Evolutionary conservation across 371 early-diverging fungal species (phyloP), one percentile per base, ranked within the genome.

Genomic region (Basidiobolus heterosporus): DNA sequence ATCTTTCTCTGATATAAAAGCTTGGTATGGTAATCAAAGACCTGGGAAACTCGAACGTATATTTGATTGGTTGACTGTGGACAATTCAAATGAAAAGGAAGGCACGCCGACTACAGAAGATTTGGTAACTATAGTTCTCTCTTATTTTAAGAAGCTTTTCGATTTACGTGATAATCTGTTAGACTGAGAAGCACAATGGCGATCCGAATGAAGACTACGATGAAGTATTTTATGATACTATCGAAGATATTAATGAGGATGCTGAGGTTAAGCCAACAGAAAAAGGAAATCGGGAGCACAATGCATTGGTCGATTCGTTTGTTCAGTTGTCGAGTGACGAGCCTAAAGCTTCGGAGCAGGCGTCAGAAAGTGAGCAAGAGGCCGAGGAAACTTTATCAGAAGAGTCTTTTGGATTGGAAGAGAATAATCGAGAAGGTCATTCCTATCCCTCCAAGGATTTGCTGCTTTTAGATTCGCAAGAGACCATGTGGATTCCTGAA

Each of bases 401-500:
- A 30, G 30, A 30, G 9, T 9, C 30, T 5, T 30, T 57, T 8
- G 61, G 53, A 43, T 51, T 62, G 36, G 59, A 59, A 24, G 47
- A 55, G n/a, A 49, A 60, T 55, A 52, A 57, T 46, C 37, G 57
- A 48, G 65, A 65, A 21, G 67, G 7, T 30, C 30, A 30, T 5
- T 30, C 30, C 3, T 48, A 57, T 7, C 41, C 53, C 1, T 53
- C 70, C 5, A 58, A 69, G 35, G 59, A 61, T n/a, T 24, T 67
- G 21, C 60, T 50, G 20, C 46, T 74, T 24, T 50, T 80, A 8
- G 58, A 66, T 38, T 75, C 74, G 5, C 70, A 67, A 1, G 66
- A 73, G 30, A 72, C 73, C 9, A 51, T 82, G 54, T 72, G 79
- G 71, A 65, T 80, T 22, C 87, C 87, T 8, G 62, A 66, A 36